A percentile compares a stretch with the other conserved stretches of the same genome.
phyloP scores from a whole-genome alignment of 768 basidiomycete species.

The Rhizopogon vesiculosus region DNA sequence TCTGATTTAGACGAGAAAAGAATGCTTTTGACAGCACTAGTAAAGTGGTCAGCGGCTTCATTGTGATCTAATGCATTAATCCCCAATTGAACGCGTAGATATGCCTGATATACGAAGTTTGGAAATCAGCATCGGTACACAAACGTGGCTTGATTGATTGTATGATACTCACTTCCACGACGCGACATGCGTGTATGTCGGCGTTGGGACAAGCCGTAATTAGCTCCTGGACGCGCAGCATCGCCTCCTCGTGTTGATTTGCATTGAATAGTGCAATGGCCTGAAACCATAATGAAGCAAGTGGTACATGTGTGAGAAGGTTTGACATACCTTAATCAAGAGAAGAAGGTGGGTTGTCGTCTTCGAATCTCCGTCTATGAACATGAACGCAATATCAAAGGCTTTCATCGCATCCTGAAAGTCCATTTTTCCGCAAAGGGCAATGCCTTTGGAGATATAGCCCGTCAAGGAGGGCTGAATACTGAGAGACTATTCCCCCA shows the following conservation, averaged over 20 bases:
- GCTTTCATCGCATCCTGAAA: too few species aligned
- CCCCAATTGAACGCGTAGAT: too few species aligned
- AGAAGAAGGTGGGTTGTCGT: background rate
- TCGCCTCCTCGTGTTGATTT: background rate
- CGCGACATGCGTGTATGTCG: background rate
- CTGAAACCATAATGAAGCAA: background rate
- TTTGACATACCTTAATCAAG: background rate
- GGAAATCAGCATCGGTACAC: background rate
- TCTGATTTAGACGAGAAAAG: background rate
- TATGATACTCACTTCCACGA: background rate
- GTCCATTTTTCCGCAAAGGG: too few species aligned
- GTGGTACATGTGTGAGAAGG: background rate
- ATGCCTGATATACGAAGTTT: background rate
- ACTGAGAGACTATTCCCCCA: background rate
- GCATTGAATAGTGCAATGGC: background rate
- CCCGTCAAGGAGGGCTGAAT: background rate
- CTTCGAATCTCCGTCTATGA: background rate
- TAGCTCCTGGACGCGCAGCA: background rate
- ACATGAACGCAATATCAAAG: too few species aligned
- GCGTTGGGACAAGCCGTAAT: background rate
- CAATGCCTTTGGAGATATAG: too few species aligned
- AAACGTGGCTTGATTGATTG: background rate
- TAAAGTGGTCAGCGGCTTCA: too few species aligned
- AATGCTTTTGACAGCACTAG: background rate
- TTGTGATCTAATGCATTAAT: too few species aligned